Percentiles rank a stretch among this genome's conserved stretches.
Evolutionary conservation across 805 yeast genomes (phyloP).

Genomic region (Wickerhamiella bombiphila): DNA sequence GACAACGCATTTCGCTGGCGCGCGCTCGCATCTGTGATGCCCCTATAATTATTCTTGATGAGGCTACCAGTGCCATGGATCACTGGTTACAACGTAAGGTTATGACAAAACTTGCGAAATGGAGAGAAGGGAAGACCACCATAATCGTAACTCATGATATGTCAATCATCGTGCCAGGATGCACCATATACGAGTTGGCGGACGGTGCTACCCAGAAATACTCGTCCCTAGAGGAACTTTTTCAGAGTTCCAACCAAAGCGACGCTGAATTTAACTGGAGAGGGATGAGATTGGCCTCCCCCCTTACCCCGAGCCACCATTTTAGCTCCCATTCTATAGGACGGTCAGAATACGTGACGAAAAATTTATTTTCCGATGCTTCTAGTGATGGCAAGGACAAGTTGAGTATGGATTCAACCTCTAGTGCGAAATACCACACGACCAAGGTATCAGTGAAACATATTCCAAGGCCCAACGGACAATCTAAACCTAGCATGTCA

Average conservation of each 20-base stretch:
- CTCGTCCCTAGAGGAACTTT: background rate
- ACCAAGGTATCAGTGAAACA: no score
- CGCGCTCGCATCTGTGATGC: constrained; percentile 63
- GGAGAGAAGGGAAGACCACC: constrained; percentile 62
- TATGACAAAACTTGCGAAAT: constrained; percentile 35
- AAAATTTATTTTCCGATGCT: background rate
- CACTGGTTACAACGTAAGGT: constrained; percentile 31
- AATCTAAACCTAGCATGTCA: no score
- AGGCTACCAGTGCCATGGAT: constrained; percentile 74
- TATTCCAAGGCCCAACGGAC: no score
- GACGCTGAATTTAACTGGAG: background rate
- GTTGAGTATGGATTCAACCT: background rate
- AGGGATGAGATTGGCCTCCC: no score
- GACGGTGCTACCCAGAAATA: constrained; percentile 35
- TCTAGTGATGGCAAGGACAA: background rate
- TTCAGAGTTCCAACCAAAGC: no score
- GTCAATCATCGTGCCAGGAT: constrained; percentile 39
- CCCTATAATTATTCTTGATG: constrained; percentile 71
- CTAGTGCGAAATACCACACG: background rate
- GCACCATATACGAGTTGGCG: constrained; percentile 43
- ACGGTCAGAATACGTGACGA: no score
- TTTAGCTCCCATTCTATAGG: no score
- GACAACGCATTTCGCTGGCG: constrained; percentile 71
- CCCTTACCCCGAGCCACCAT: background rate
- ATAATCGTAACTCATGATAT: constrained; percentile 70